These are phyloP conservation scores for Phytophthora tubulina DNA, from an alignment of 352 stramenopile genomes.

Conservation along the genomic window DNA sequence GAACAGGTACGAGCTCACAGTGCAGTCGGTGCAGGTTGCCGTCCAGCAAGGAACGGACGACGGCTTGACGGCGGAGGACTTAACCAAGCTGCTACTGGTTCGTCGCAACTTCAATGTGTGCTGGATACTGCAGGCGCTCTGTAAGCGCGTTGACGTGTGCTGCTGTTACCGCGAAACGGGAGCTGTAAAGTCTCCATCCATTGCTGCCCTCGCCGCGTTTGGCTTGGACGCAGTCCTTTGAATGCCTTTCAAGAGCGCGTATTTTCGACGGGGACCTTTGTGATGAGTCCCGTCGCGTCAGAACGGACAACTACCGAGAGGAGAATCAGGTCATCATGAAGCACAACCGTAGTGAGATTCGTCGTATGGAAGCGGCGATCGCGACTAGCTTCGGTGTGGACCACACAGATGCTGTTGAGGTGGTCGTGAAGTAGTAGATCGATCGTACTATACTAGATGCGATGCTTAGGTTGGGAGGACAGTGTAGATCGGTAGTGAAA, in stretches of 20 bases:
- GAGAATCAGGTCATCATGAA: conserved; percentile 2
- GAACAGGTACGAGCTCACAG: background rate
- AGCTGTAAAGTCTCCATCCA: background rate
- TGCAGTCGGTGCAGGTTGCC: background rate
- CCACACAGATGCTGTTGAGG: no score
- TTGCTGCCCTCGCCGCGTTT: background rate
- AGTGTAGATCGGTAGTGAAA: no score
- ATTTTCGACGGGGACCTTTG: background rate
- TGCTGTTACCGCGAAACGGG: background rate
- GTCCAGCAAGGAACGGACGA: background rate
- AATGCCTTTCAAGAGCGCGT: background rate
- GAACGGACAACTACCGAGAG: background rate
- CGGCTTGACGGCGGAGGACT: background rate
- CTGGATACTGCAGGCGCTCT: background rate
- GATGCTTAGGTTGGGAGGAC: no score
- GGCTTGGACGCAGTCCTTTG: background rate
- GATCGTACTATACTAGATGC: no score
- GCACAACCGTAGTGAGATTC: background rate
- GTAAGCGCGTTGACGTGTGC: background rate
- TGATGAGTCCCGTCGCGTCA: background rate
- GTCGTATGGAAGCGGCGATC: no score
- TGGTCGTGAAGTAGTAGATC: no score
- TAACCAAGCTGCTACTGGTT: background rate
- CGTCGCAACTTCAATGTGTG: background rate
- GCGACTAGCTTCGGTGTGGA: no score